Evolutionary conservation across 2,329 filamentous ascomycete species (phyloP).

Genomic region (Xylariales sp.): DNA sequence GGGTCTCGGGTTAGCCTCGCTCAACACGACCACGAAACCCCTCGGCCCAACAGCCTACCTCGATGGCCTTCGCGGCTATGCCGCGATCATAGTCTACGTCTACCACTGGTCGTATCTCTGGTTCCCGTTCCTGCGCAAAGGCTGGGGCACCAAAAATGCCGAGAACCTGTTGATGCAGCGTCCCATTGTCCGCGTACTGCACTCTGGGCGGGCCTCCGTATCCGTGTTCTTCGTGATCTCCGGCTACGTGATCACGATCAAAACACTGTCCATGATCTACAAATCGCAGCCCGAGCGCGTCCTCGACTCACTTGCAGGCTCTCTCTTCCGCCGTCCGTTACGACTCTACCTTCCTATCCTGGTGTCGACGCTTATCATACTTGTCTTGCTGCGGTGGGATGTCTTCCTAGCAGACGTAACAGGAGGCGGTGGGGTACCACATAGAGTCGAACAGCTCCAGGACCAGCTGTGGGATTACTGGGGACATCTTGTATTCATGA

Average conservation of each 20-base stretch:
- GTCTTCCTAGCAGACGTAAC: background rate
- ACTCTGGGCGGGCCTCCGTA: slow-evolving; percentile 26
- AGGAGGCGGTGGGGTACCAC: background rate
- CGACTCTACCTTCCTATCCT: slow-evolving; percentile 27
- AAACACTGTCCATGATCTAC: slow-evolving; percentile 21
- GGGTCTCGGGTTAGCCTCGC: background rate
- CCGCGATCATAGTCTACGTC: slow-evolving; percentile 7
- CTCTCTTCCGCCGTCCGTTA: slow-evolving; percentile 24
- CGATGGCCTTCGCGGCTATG: slow-evolving; percentile 6
- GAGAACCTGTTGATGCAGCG: slow-evolving; percentile 17
- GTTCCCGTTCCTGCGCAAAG: slow-evolving; percentile 8
- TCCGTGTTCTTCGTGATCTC: slow-evolving; percentile 33
- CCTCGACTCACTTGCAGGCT: slow-evolving; percentile 15
- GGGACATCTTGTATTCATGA: slow-evolving; percentile 16
- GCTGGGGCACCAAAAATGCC: background rate
- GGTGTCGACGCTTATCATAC: slow-evolving; percentile 16
- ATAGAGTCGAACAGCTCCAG: background rate
- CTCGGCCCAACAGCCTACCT: slow-evolving; percentile 3
- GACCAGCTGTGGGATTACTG: slow-evolving; percentile 23
- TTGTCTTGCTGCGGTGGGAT: slow-evolving; percentile 5
- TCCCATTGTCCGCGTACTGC: slow-evolving; percentile 25
- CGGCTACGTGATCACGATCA: slow-evolving; percentile 29
- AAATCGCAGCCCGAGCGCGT: slow-evolving; percentile 11
- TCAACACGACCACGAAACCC: background rate
- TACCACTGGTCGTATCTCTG: slow-evolving; percentile 8